These are phyloP conservation scores for Leavenworthia alabamica DNA, from an alignment of 345 rosid genomes.

Conservation along the genomic window DNA sequence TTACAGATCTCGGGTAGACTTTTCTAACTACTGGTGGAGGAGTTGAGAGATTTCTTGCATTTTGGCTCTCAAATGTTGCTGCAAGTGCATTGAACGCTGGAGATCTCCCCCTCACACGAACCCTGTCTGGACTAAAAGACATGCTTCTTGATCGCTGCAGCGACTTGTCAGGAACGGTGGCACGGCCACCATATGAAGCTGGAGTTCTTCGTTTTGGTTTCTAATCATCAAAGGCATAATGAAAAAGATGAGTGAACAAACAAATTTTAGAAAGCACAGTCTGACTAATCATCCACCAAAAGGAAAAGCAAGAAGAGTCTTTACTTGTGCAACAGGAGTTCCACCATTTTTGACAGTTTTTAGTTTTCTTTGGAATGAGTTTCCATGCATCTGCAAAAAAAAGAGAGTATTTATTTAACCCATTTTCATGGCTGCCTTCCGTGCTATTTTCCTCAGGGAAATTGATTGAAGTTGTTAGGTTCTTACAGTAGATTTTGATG, in stretches of 20 bases:
- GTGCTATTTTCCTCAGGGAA: background rate
- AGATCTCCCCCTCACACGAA: conserved; percentile 34
- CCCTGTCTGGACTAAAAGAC: conserved; percentile 37
- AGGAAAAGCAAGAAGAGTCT: conserved; percentile 13
- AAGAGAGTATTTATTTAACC: background rate
- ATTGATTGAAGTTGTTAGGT: background rate
- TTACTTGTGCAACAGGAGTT: conserved; percentile 67
- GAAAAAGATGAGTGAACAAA: conserved; percentile 6
- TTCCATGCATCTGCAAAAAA: conserved; percentile 82
- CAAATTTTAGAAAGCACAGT: background rate
- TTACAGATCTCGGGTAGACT: conserved; percentile 82
- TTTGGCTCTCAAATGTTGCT: conserved; percentile 34
- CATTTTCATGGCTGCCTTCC: background rate
- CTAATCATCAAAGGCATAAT: conserved; percentile 31
- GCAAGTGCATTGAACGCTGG: conserved; percentile 37
- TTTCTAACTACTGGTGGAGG: conserved; percentile 53
- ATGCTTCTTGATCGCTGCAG: conserved; percentile 35
- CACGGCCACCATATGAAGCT: conserved; percentile 79
- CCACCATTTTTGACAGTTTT: conserved; percentile 72
- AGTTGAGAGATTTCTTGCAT: conserved; percentile 35
- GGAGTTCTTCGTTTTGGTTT: conserved; percentile 86
- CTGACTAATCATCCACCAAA: background rate
- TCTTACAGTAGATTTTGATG: conserved; percentile 71
- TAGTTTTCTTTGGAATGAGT: conserved; percentile 93
- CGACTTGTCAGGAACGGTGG: conserved; percentile 41